phyloP scores from a whole-genome alignment of 2,329 filamentous ascomycete genomes.

The Diaporthe vaccinii region DNA sequence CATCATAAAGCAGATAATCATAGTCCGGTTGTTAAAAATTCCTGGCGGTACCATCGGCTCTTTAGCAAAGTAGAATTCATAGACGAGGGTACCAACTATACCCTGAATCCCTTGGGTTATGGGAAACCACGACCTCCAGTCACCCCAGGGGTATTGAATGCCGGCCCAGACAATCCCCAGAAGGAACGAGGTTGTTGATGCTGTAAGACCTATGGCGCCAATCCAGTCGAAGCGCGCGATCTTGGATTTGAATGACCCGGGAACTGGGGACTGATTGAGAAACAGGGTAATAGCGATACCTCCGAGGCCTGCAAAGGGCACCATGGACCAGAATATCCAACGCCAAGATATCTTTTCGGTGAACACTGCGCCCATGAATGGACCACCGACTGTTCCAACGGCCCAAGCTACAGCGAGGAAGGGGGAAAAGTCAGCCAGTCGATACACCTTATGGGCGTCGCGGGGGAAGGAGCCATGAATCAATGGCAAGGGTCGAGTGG shows the following conservation, averaged over 20 bases:
- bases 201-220: not conserved
- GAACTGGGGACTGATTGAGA: not conserved
- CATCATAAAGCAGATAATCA: not conserved
- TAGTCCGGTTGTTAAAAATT: not conserved
- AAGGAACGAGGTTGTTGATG: not conserved
- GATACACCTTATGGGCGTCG: not conserved
- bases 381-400: not conserved
- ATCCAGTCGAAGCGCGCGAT: not conserved
- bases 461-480: not conserved
- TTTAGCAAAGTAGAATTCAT: not conserved
- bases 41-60: not conserved
- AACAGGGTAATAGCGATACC: not conserved
- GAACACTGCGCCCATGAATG: not conserved
- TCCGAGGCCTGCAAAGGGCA: not conserved
- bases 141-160: not conserved
- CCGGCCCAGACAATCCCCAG: not conserved
- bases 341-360: not conserved
- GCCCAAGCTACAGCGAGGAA: not conserved
- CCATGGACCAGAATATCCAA: not conserved
- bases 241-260: not conserved
- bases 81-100: not conserved
- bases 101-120: not conserved
- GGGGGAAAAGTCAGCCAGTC: not conserved
- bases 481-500: too few species aligned
- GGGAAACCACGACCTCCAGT: not conserved